Evolutionary conservation across 1,284 basidiomycete genomes (phyloP), one percentile per base, ranked within the genome.

Genomic region (Sporisorium iseilematis-ciliati): DNA sequence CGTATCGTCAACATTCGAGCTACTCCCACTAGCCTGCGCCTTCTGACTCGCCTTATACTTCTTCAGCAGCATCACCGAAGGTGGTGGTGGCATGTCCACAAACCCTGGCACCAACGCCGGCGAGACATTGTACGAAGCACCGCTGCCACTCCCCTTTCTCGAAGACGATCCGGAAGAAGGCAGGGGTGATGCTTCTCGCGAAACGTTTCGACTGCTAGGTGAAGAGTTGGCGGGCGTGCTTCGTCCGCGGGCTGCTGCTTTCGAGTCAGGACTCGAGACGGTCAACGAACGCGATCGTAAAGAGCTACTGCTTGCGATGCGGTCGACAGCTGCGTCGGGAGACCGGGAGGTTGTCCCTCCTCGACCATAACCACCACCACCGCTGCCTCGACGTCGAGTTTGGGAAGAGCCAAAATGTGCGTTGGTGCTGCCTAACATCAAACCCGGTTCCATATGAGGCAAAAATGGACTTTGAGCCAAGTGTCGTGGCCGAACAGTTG

Each of bases 1-100:
- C 14, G 51, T 18, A 11, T 29, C 26, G 25, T 16, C 11, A 5
- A 43, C 53, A 2, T 20, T 25, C 25, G 29, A 33, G 29, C 12
- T 23, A 21, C 38, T 14, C n/a, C n/a, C n/a, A 20, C 35, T 31
- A 7, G 29, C 41, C 23, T 53, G 41, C 21, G 29, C 31, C 48
- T 60, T 26, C 21, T 66, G 64, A 51, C 57, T 58, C 5, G 68
- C 57, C 58, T 57, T 62, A 40, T 43, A 62, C 68, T 65, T 70
- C 23, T 61, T 61, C 21, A 65, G 20, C 38, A 71, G 29, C 35
- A 59, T 31, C 20, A 66, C 26, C n/a, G 40, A 50, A 0, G 58
- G 49, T 7, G 63, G 35, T 0, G 69, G 69, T 14, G 59, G 41
- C 4, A 56, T 43, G 14, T 62, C 69, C 7, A 66, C 48, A 4